phyloP scores from a whole-genome alignment of 2,329 filamentous ascomycete genomes.

The Botrytis fabae region DNA sequence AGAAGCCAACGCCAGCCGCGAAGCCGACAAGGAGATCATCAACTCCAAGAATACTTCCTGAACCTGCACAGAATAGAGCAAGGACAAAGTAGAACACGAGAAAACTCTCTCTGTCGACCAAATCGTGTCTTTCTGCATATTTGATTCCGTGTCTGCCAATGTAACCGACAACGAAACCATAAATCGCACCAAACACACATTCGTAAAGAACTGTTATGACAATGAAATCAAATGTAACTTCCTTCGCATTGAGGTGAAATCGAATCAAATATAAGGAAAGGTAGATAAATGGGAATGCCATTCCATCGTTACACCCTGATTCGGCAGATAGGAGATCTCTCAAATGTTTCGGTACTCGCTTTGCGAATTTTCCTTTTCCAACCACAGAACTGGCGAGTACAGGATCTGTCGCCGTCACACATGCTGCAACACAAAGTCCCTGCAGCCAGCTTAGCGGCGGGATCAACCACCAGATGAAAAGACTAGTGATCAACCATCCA shows the following conservation, averaged over 20 bases:
- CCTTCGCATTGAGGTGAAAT: slow-evolving; percentile 66
- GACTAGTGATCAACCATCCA: slow-evolving; percentile 88
- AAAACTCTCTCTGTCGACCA: slow-evolving; percentile 96
- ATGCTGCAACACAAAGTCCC: slow-evolving; percentile 82
- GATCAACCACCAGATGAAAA: slow-evolving; percentile 93
- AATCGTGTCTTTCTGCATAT: slow-evolving; percentile 75
- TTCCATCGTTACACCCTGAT: slow-evolving; percentile 98
- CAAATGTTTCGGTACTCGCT: slow-evolving; percentile 95
- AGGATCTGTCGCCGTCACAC: slow-evolving; percentile 95
- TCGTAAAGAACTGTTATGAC: slow-evolving; percentile 91
- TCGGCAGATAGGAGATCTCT: slow-evolving; percentile 93
- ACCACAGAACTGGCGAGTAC: slow-evolving; percentile 97
- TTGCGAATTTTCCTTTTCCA: slow-evolving; percentile 97
- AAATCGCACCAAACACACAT: slow-evolving; percentile 88
- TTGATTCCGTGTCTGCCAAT: slow-evolving; percentile 88
- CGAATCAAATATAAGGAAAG: slow-evolving; percentile 86
- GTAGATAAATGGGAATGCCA: slow-evolving; percentile 98
- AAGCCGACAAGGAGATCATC: slow-evolving; percentile 96
- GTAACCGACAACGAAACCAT: slow-evolving; percentile 85
- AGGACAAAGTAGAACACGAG: slow-evolving; percentile 98
- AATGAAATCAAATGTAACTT: slow-evolving; percentile 83
- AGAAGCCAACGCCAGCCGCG: slow-evolving; percentile 95
- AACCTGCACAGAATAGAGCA: slow-evolving; percentile 89
- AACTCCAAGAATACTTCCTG: slow-evolving; percentile 84
- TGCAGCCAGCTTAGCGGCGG: slow-evolving; percentile 82